Percentiles rank a stretch among this genome's conserved stretches.
Conservation (phyloP, 495 filamentous ascomycete species). For the Penicillium odoratum region DNA sequence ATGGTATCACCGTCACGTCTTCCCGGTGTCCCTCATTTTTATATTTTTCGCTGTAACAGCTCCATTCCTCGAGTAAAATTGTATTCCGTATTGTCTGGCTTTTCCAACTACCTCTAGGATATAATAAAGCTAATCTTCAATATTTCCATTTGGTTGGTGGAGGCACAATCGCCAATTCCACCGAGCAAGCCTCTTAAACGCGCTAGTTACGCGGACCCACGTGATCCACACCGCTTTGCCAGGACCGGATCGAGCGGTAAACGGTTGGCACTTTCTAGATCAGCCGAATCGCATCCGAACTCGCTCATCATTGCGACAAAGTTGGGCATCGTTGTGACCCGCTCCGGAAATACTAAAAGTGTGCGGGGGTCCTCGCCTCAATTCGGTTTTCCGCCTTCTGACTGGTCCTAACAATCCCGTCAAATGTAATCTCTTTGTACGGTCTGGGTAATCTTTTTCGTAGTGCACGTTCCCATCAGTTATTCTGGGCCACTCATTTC, state of each 20-base stretch:
- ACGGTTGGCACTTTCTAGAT: slow-evolving; percentile 24
- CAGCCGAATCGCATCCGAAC: slow-evolving; percentile 30
- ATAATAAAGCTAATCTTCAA: slow-evolving; percentile 1
- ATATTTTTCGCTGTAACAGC: neutral
- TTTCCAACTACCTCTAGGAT: neutral
- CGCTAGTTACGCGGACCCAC: slow-evolving; percentile 29
- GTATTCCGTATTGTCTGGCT: neutral
- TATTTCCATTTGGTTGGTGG: neutral
- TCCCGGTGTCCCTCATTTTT: slow-evolving; percentile 13
- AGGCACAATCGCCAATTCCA: slow-evolving; percentile 20
- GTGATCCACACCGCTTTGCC: slow-evolving; percentile 29
- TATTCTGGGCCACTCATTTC: slow-evolving; percentile 15
- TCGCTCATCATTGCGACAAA: slow-evolving; percentile 25
- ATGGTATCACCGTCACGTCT: slow-evolving; percentile 28
- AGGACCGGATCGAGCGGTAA: slow-evolving; percentile 29
- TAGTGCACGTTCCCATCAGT: slow-evolving; percentile 13
- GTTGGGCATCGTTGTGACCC: slow-evolving; percentile 17
- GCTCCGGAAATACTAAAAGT: slow-evolving; percentile 7
- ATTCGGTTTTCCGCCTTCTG: slow-evolving; percentile 10
- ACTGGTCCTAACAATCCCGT: slow-evolving; percentile 7
- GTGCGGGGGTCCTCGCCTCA: slow-evolving; percentile 18
- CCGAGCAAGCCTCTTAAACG: slow-evolving; percentile 15
- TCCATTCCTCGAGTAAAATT: neutral
- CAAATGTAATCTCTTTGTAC: slow-evolving; percentile 6
- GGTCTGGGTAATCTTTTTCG: slow-evolving; percentile 14